Conservation (phyloP, 495 filamentous ascomycete species). For the Trichoderma orchidacearum region DNA sequence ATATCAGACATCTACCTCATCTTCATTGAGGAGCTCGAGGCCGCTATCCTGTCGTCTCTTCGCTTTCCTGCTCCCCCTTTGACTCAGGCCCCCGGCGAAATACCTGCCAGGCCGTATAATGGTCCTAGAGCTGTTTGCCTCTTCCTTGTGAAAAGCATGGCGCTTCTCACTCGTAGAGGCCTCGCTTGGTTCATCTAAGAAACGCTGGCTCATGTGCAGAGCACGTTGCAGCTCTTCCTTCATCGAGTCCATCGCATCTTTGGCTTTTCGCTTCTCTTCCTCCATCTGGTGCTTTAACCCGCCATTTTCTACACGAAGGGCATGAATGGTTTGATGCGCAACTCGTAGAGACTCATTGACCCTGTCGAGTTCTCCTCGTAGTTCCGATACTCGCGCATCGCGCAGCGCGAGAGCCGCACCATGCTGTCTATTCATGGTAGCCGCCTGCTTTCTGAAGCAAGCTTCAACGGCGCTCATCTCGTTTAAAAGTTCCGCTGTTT, state of each 20-base stretch:
- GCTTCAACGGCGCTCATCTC: constrained; percentile 27
- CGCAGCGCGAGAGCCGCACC: constrained; percentile 25
- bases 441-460: constrained; percentile 26
- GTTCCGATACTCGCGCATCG: constrained; percentile 26
- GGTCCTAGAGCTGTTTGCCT: neutral
- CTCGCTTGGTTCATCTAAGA: constrained; percentile 7
- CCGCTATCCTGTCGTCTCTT: constrained; percentile 46
- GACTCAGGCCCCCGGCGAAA: constrained; percentile 18
- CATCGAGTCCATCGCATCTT: constrained; percentile 37
- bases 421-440: constrained; percentile 15
- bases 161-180: neutral
- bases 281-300: constrained; percentile 18
- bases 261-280: constrained; percentile 30
- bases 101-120: too few relatives aligned
- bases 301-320: constrained; percentile 22
- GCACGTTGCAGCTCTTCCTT: constrained; percentile 27
- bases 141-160: neutral
- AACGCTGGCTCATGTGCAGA: constrained; percentile 20
- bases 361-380: constrained; percentile 22
- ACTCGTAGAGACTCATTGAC: constrained; percentile 18
- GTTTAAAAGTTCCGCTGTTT: constrained; percentile 15
- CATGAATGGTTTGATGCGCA: constrained; percentile 21
- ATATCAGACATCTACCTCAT: constrained; percentile 20
- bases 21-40: constrained; percentile 49
- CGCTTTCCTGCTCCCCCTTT: constrained; percentile 12